Conservation (phyloP, 257 asterid genomes). For the Fraxinus excelsior region DNA sequence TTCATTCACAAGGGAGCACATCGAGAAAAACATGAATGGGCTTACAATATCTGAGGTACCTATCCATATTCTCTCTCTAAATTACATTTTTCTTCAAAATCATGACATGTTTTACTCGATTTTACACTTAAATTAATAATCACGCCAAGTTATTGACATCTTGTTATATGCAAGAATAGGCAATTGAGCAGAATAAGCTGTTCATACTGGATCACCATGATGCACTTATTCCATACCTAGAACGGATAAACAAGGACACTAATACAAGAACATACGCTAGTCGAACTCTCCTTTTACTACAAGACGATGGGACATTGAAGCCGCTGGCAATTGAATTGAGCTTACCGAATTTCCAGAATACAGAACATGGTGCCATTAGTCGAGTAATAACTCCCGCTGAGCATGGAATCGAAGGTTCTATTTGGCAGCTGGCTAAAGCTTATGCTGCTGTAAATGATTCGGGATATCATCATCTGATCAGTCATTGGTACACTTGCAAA, state of each 20-base stretch:
- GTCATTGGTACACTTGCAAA: constrained; percentile 69
- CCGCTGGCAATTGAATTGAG: constrained; percentile 92
- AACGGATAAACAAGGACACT: constrained; percentile 57
- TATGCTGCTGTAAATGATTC: constrained; percentile 90
- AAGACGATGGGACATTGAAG: constrained; percentile 73
- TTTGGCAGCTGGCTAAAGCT: constrained; percentile 99
- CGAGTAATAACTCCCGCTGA: constrained; percentile 71
- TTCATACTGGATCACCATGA: constrained; percentile 91
- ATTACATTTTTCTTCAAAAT: too few relatives aligned
- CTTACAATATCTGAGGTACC: constrained; percentile 62
- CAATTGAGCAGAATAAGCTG: constrained; percentile 46
- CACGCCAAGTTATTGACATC: neutral
- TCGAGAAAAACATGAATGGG: constrained; percentile 69
- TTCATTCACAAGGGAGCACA: constrained; percentile 49
- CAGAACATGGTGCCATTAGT: constrained; percentile 52
- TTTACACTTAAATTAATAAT: neutral
- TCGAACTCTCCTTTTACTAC: constrained; percentile 79
- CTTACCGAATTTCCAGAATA: constrained; percentile 71
- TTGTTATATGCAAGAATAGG: constrained; percentile 44
- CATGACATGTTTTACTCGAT: neutral
- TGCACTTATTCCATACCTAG: constrained; percentile 73
- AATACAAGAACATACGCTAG: constrained; percentile 73
- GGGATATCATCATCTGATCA: constrained; percentile 88
- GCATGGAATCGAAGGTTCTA: constrained; percentile 53
- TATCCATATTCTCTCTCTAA: constrained; percentile 10